Evolutionary conservation across 257 asterid genomes (phyloP), one percentile per base, ranked within the genome.

Genomic region (Nicotiana undulata): DNA sequence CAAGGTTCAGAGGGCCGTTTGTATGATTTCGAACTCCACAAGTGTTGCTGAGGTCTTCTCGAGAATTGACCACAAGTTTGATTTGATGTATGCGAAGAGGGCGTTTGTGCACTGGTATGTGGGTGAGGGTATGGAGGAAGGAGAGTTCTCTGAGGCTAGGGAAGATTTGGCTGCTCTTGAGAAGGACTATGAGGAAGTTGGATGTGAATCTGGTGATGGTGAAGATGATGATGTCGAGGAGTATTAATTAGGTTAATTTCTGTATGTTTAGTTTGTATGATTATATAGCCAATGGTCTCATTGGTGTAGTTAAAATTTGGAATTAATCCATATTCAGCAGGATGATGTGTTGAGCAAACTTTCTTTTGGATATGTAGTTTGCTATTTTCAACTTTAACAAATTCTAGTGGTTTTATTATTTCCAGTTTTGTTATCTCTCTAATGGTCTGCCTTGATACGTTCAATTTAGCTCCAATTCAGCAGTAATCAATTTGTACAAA

Each of bases 81-180:
- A 94, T 81, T 81, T 94, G 77, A 94, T 94, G 98, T 94, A 94
- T 4, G 94, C 97, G 0, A 94, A 94, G 90, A 90, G 98, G 44
- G 98, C 98, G 0, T 94, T 94, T 5, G 98, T 94, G 74, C 98
- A 94, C 18, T 94, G 98, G 98, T 94, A 94, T 3, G 98, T 94
- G 1, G 98, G 98, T 61, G 98, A 94, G 85, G 98, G 98, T 75
- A 94, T 94, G 98, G 98, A 94, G 87, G 98, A 94, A 85, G 98
- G 98, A 0, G 98, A 94, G 82, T 94, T 94, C 49, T 93, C 98
- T 0, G 98, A 94, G 86, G 98, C 98, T 4, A 89, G 98, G 83
- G 98, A 94, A 87, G 98, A 94, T 34, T 86, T 94, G 93, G 98
- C 98, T 87, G 98, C 98, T 2, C 84, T 94, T n/a, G 98, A 94